Conservation (phyloP, 352 stramenopile species). For the Elongisporangium undulatum region DNA sequence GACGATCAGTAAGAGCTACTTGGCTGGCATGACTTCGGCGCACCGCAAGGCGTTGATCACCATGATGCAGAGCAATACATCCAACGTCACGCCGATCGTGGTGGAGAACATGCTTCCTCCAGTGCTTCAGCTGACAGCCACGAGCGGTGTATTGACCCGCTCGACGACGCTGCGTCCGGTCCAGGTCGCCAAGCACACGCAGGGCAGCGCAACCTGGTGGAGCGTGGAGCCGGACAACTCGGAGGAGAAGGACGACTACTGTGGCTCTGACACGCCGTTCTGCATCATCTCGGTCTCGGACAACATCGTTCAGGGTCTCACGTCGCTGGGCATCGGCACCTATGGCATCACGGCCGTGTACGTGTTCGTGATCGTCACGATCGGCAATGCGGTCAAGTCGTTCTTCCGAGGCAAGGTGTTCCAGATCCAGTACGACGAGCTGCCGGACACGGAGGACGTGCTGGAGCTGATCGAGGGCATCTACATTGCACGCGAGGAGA, state of each 20-base stretch:
- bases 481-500: slow-evolving; percentile 80
- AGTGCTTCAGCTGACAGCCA: slow-evolving; percentile 74
- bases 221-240: slow-evolving; percentile 32
- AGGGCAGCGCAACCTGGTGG: slow-evolving; percentile 61
- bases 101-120: slow-evolving; percentile 48
- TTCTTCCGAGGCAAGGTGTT: slow-evolving; percentile 81
- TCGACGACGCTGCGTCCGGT: slow-evolving; percentile 51
- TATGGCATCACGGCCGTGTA: slow-evolving; percentile 86
- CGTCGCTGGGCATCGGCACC: slow-evolving; percentile 70
- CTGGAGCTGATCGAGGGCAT: slow-evolving; percentile 86
- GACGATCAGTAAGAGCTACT: slow-evolving; percentile 50
- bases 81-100: slow-evolving; percentile 32
- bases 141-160: slow-evolving; percentile 43
- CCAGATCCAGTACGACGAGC: slow-evolving; percentile 78
- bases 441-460: slow-evolving; percentile 79
- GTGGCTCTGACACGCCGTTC: slow-evolving; percentile 43
- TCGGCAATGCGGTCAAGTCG: slow-evolving; percentile 77
- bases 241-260: slow-evolving; percentile 31
- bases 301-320: slow-evolving; percentile 82
- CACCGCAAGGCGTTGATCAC: slow-evolving; percentile 63
- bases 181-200: slow-evolving; percentile 55
- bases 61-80: slow-evolving; percentile 61
- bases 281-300: slow-evolving; percentile 83
- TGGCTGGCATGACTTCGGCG: slow-evolving; percentile 32
- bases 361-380: slow-evolving; percentile 85